Evolutionary conservation across 345 rosid genomes (phyloP).

Genomic region (Lepidium sativum): DNA sequence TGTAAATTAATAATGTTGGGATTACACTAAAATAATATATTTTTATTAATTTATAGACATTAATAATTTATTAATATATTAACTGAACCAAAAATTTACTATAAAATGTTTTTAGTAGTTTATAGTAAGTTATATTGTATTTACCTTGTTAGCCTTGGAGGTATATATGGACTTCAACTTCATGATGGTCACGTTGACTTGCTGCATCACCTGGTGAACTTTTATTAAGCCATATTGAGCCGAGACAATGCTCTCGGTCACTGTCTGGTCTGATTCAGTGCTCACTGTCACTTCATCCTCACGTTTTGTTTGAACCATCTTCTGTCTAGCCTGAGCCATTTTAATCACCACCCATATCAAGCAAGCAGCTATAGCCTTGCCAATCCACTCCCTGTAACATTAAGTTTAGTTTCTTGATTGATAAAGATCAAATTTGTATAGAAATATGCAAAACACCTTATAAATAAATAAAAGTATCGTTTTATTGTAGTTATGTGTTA

Average conservation of each 20-base stretch:
- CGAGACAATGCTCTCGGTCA: slow-evolving; percentile 68
- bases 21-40: no score
- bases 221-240: slow-evolving; percentile 59
- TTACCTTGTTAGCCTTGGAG: slow-evolving; percentile 60
- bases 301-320: slow-evolving; percentile 21
- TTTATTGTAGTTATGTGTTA: not conserved
- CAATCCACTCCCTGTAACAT: slow-evolving; percentile 63
- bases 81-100: no score
- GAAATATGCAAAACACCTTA: no score
- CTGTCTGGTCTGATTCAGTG: slow-evolving; percentile 47
- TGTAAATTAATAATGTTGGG: no score
- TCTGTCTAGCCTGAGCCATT: slow-evolving; percentile 49
- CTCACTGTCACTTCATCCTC: slow-evolving; percentile 53
- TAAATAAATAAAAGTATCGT: no score
- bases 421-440: no score
- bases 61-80: no score
- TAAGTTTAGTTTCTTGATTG: not conserved
- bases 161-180: slow-evolving; percentile 59
- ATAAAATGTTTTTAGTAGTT: no score
- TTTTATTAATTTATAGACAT: no score
- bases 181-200: slow-evolving; percentile 51
- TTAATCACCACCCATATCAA: slow-evolving; percentile 39
- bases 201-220: slow-evolving; percentile 45
- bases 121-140: no score
- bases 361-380: slow-evolving; percentile 51